These are phyloP conservation scores for Candida tetrigidarum DNA, from an alignment of 1,139 yeast species.

Conservation along the genomic window DNA sequence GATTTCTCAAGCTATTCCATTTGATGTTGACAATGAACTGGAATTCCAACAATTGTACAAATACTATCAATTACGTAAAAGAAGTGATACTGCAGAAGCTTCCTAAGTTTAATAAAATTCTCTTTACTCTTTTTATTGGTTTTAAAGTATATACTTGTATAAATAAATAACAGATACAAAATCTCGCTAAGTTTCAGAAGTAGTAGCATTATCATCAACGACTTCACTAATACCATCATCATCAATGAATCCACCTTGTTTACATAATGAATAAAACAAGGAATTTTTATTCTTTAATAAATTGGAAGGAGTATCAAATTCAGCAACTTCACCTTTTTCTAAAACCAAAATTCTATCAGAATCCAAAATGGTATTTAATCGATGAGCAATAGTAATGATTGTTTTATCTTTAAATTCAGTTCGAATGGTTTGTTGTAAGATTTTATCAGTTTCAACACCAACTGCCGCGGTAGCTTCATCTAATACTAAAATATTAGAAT, in stretches of 20 bases:
- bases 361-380: slow-evolving; percentile 91
- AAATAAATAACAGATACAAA: neutral
- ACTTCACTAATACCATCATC: no score
- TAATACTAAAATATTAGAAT: slow-evolving; percentile 35
- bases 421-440: slow-evolving; percentile 87
- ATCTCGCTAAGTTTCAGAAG: no score
- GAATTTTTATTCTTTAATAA: slow-evolving; percentile 71
- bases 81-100: slow-evolving; percentile 55
- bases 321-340: slow-evolving; percentile 84
- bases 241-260: slow-evolving; percentile 61
- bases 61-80: slow-evolving; percentile 70
- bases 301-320: slow-evolving; percentile 79
- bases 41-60: slow-evolving; percentile 69
- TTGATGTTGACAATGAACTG: slow-evolving; percentile 38
- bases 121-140: neutral
- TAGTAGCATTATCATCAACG: no score
- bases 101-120: no score
- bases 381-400: slow-evolving; percentile 92
- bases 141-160: slow-evolving; percentile 5
- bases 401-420: slow-evolving; percentile 85
- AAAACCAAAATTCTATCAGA: slow-evolving; percentile 87
- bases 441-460: slow-evolving; percentile 91
- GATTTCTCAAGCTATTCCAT: slow-evolving; percentile 29
- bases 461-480: slow-evolving; percentile 99
- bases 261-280: slow-evolving; percentile 75